A percentile compares a stretch with the other conserved stretches of the same genome.
These are phyloP conservation scores for Candida anglica DNA, from an alignment of 805 yeast species.

Conservation along the genomic window DNA sequence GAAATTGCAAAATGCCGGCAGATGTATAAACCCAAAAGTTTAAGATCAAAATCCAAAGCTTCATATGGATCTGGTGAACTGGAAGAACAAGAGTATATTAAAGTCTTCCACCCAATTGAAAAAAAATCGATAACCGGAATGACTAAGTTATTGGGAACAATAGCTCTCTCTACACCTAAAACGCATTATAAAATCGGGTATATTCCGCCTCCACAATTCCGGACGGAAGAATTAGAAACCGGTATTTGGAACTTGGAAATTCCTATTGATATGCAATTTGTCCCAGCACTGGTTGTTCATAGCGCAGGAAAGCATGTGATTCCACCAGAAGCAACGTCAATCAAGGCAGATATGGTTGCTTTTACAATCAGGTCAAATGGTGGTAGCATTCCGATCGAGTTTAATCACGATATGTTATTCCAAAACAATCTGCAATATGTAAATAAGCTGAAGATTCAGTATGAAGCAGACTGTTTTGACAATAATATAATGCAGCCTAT, in stretches of 20 bases:
- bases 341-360: constrained; percentile 16
- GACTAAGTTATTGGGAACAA: constrained; percentile 8
- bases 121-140: constrained; percentile 11
- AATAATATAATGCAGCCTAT: constrained; percentile 19
- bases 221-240: background rate
- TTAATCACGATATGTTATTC: constrained; percentile 16
- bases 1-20: constrained; percentile 18
- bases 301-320: too few relatives aligned
- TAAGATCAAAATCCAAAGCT: background rate
- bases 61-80: constrained; percentile 5
- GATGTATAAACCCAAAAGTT: constrained; percentile 10
- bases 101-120: constrained; percentile 8
- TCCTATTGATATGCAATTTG: constrained; percentile 4
- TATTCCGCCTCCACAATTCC: constrained; percentile 5
- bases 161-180: constrained; percentile 1
- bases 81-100: too few relatives aligned
- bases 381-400: constrained; percentile 12
- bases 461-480: constrained; percentile 19
- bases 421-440: constrained; percentile 4
- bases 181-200: constrained; percentile 5
- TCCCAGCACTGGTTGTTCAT: too few relatives aligned
- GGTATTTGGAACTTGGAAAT: constrained; percentile 4
- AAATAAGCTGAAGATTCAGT: constrained; percentile 9
- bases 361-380: constrained; percentile 17
- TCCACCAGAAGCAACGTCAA: background rate